A percentile compares a stretch with the other conserved stretches of the same genome.
Evolutionary conservation across 2,329 filamentous ascomycete genomes (phyloP).

Genomic region (Scedosporium minutisporum): DNA sequence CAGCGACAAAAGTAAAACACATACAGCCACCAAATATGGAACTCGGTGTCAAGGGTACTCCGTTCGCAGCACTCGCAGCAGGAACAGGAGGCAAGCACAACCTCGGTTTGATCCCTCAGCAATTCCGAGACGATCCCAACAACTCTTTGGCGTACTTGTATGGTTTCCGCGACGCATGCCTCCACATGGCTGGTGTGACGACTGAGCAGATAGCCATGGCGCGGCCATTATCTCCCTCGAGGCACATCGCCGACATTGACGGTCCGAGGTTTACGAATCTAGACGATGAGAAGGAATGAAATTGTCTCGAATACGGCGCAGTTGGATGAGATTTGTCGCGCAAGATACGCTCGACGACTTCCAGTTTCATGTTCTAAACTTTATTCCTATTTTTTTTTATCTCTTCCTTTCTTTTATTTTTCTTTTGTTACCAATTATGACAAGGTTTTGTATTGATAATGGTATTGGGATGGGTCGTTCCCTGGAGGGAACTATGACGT

Average conservation of each 20-base stretch:
- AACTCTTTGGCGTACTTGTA: not conserved
- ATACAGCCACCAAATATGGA: not conserved
- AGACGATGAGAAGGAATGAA: not conserved
- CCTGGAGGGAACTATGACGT: too few species aligned
- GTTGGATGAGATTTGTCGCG: not conserved
- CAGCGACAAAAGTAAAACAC: not conserved
- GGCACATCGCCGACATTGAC: slow-evolving; percentile 1
- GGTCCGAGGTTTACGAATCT: slow-evolving; percentile 1
- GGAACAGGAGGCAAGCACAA: not conserved
- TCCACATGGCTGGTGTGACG: not conserved
- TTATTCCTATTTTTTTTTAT: not conserved
- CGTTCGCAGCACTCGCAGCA: not conserved
- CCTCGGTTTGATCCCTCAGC: not conserved
- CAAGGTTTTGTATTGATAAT: too few species aligned
- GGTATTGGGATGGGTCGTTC: too few species aligned
- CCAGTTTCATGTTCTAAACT: not conserved
- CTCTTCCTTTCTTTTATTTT: not conserved
- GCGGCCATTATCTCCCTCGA: slow-evolving; percentile 1
- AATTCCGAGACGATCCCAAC: not conserved
- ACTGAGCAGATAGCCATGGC: not conserved
- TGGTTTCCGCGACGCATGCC: slow-evolving; percentile 1
- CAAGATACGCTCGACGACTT: not conserved
- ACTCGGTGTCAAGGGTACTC: not conserved
- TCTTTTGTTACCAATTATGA: slow-evolving; percentile 7
- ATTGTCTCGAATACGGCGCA: not conserved